Evolutionary conservation across 495 filamentous ascomycete species (phyloP), one percentile per base, ranked within the genome.

Genomic region (Tetracladium setigerum): DNA sequence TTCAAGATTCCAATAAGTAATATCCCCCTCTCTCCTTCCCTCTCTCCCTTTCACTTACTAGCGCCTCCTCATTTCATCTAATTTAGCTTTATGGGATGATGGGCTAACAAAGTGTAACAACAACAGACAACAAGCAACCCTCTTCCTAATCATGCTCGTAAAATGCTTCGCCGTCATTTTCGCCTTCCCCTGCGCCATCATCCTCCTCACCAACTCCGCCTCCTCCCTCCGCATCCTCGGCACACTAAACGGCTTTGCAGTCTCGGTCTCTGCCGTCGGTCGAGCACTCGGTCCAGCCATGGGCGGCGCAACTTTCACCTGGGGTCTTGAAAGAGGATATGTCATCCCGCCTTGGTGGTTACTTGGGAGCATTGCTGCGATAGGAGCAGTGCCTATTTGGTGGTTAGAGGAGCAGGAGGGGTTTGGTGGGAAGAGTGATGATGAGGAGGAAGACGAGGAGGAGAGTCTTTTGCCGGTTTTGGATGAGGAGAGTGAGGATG

Each of bases 161-260:
- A 94, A 91, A 59, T 79, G 79, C 22, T 68, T 83, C 38, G 73
- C 74, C 10, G 76, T 76, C 31, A 89, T 90, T 44, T 86, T 95
- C 61, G 81, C 81, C 5, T 95, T 95, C 60, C 91, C 91, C 1
- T 89, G 84, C 61, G 82, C 74, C 13, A 92, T 84, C n/a, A 94
- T 95, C 56, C 64, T 95, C 15, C 70, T 97, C 14, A 95, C 90
- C 38, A 97, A 95, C 66, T 87, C 83, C 14, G 89, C 89, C 1
- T 64, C 70, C 0, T 84, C 77, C 38, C 67, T 95, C 30, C 68
- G 76, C 27, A 75, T 94, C 38, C 74, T 95, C 6, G 91, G 89
- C 0, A 95, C 90, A 1, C 66, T 97, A 41, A 97, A 97, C 59
- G 91, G 91, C 0, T 79, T 95, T 43, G 86, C 84, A 1, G 90